Percentiles rank a stretch among this genome's conserved stretches.
Conservation (phyloP, 352 stramenopile genomes). For the Phytopythium helicoides region DNA sequence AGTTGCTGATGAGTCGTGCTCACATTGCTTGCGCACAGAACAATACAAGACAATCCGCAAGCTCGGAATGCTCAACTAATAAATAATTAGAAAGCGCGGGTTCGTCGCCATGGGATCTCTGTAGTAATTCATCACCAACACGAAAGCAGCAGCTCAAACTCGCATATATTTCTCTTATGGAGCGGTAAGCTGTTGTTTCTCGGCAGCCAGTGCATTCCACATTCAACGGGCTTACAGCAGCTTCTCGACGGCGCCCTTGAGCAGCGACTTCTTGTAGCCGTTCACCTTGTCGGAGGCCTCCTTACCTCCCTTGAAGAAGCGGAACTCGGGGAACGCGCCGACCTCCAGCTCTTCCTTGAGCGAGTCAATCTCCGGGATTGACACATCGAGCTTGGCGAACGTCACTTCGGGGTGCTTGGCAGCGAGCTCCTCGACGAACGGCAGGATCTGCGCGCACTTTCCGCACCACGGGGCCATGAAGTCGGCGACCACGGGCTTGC, state of each 20-base stretch:
- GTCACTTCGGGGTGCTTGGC: slow-evolving; percentile 61
- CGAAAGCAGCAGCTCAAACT: no score
- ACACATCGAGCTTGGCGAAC: slow-evolving; percentile 82
- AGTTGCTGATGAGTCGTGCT: not conserved
- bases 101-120: no score
- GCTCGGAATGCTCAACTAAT: slow-evolving; percentile 39
- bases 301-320: slow-evolving; percentile 83
- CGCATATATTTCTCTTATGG: slow-evolving; percentile 6
- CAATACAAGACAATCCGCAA: slow-evolving; percentile 52
- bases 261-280: slow-evolving; percentile 83
- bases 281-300: slow-evolving; percentile 66
- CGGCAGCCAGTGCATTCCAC: no score
- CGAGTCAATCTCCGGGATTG: slow-evolving; percentile 59
- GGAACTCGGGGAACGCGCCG: slow-evolving; percentile 79
- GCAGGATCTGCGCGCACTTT: slow-evolving; percentile 84
- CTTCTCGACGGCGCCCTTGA: slow-evolving; percentile 71
- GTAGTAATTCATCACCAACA: no score
- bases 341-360: slow-evolving; percentile 77
- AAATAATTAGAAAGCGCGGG: no score
- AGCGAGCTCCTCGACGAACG: slow-evolving; percentile 68
- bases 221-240: slow-evolving; percentile 20
- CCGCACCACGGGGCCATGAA: slow-evolving; percentile 88
- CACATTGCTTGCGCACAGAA: slow-evolving; percentile 3
- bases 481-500: slow-evolving; percentile 73
- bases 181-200: slow-evolving; percentile 9